Conservation (phyloP, 169 alveolate species). For the Babesia bovis region DNA sequence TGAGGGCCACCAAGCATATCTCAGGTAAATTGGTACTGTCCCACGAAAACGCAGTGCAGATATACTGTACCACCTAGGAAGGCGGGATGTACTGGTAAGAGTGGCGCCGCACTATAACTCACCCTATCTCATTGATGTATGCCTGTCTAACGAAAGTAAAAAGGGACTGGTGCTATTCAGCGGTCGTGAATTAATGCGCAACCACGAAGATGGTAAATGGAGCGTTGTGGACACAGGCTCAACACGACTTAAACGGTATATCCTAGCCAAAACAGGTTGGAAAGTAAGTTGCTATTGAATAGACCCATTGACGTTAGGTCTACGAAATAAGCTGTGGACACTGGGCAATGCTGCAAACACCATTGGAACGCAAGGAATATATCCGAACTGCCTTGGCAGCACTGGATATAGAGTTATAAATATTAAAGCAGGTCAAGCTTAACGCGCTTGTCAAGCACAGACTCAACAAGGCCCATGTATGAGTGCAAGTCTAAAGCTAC, state of each 20-base stretch:
- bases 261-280: constrained; percentile 47
- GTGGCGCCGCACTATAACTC: constrained; percentile 65
- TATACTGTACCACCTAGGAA: constrained; percentile 41
- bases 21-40: constrained; percentile 7
- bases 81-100: constrained; percentile 51
- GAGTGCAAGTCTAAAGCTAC: constrained; percentile 50
- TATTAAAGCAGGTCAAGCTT: constrained; percentile 1
- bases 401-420: constrained; percentile 32
- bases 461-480: constrained; percentile 56
- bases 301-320: constrained; percentile 9
- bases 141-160: constrained; percentile 58
- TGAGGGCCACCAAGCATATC: constrained; percentile 62
- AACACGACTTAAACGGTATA: constrained; percentile 44
- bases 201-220: constrained; percentile 60
- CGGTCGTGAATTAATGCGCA: constrained; percentile 63
- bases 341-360: constrained; percentile 46
- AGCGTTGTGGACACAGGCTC: constrained; percentile 60
- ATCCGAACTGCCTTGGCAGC: constrained; percentile 24
- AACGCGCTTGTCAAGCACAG: constrained; percentile 58
- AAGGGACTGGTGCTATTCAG: constrained; percentile 63
- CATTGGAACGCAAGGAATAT: constrained; percentile 45
- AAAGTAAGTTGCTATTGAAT: constrained; percentile 3
- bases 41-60: neutral
- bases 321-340: constrained; percentile 59
- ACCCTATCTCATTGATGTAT: constrained; percentile 63